These are phyloP conservation scores for Gonium pectorale DNA, from an alignment of 139 green algal genomes.

Conservation along the genomic window DNA sequence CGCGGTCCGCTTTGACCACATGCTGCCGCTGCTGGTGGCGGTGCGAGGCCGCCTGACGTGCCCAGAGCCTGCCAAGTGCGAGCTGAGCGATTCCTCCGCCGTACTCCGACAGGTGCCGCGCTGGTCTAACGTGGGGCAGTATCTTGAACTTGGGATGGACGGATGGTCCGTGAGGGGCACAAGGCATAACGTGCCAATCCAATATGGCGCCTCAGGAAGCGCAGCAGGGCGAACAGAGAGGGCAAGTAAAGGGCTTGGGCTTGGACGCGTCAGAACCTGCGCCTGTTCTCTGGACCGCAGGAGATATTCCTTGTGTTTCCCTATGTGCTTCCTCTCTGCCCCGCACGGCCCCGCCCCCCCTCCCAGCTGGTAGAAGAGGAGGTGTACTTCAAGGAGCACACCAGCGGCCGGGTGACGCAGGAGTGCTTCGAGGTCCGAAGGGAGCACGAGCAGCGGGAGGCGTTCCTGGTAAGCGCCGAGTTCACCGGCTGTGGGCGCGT, in stretches of 20 bases:
- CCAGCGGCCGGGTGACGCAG: slow-evolving; percentile 49
- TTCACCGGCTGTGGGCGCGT: neutral
- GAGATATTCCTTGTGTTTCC: no score
- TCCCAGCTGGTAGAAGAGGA: slow-evolving; percentile 60
- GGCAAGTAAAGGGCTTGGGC: no score
- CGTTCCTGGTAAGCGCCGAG: slow-evolving; percentile 1
- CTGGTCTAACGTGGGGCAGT: no score
- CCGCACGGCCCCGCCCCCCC: neutral
- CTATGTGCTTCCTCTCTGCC: no score
- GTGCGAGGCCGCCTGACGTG: slow-evolving; percentile 58
- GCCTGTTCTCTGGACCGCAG: no score
- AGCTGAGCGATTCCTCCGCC: slow-evolving; percentile 54
- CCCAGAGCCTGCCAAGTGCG: slow-evolving; percentile 50
- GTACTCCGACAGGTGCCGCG: slow-evolving; percentile 51
- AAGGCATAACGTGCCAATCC: no score
- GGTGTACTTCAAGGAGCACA: slow-evolving; percentile 59
- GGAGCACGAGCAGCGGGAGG: slow-evolving; percentile 39
- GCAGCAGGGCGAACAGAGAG: no score
- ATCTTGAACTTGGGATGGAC: no score
- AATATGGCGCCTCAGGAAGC: no score
- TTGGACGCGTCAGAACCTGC: no score
- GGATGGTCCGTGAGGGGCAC: no score
- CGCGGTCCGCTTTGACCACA: slow-evolving; percentile 2
- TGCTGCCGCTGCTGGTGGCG: slow-evolving; percentile 63
- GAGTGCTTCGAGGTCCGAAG: slow-evolving; percentile 59